phyloP scores from a whole-genome alignment of 768 basidiomycete species.

The Tricholoma bakamatsutake region DNA sequence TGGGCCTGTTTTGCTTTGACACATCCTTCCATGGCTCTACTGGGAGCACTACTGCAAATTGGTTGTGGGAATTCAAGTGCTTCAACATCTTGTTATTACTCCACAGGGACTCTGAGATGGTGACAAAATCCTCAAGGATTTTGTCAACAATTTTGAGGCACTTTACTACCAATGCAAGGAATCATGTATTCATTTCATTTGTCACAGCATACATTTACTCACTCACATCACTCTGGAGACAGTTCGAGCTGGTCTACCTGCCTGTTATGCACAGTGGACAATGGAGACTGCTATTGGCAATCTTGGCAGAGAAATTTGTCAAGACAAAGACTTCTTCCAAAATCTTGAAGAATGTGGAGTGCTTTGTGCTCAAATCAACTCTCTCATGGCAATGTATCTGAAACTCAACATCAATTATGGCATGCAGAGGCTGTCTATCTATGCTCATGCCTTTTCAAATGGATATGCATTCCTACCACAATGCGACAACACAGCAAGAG shows the following conservation, averaged over 20 bases:
- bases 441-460: neutral
- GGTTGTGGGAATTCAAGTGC: no score
- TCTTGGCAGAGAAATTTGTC: constrained; percentile 10
- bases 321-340: constrained; percentile 9
- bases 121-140: no score
- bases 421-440: neutral
- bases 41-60: constrained; percentile 4
- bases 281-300: constrained; percentile 3
- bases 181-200: no score
- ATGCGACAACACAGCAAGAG: neutral
- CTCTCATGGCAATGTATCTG: neutral
- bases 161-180: no score
- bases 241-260: no score
- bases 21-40: constrained; percentile 18
- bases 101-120: no score
- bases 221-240: no score
- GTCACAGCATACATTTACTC: no score
- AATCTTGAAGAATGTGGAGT: constrained; percentile 5
- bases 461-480: neutral
- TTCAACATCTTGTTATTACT: no score
- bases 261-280: no score
- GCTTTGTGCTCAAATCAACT: constrained; percentile 2
- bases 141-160: no score
- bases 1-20: neutral
- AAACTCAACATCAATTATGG: neutral